phyloP scores from a whole-genome alignment of 495 filamentous ascomycete genomes.

The Talaromyces wortmannii region DNA sequence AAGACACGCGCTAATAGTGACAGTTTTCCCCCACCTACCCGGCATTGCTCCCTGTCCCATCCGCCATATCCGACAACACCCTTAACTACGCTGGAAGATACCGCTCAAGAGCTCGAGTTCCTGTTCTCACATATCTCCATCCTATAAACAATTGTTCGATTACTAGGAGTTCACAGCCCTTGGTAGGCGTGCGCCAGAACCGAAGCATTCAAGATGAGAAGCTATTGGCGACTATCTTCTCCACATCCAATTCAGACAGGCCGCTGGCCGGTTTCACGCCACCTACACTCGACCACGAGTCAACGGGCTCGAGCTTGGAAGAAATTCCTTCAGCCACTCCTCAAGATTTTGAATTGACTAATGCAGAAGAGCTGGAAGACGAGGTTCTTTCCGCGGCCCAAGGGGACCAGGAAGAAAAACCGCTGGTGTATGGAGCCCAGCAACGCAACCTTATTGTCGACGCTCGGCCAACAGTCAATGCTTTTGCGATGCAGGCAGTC shows the following conservation, averaged over 20 bases:
- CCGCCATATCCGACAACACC: conserved; percentile 88
- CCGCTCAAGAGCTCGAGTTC: conserved; percentile 81
- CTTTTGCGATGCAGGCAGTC: conserved; percentile 89
- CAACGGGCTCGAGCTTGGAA: conserved; percentile 50
- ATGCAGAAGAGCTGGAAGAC: conserved; percentile 66
- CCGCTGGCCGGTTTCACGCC: conserved; percentile 37
- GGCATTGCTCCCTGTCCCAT: conserved; percentile 72
- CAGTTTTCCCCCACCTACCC: conserved; percentile 97
- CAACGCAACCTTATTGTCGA: conserved; percentile 95
- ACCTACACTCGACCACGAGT: conserved; percentile 40
- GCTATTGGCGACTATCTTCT: conserved; percentile 87
- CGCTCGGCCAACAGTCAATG: conserved; percentile 92
- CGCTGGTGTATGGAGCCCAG: conserved; percentile 83
- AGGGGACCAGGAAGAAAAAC: conserved; percentile 32
- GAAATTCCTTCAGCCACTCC: conserved; percentile 36
- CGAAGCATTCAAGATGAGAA: conserved; percentile 95
- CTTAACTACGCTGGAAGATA: conserved; percentile 90
- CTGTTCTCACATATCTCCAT: conserved; percentile 85
- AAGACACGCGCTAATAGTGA: conserved; percentile 16
- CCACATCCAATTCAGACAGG: conserved; percentile 52
- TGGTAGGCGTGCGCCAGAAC: conserved; percentile 81
- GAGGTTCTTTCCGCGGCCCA: conserved; percentile 51
- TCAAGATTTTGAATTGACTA: conserved; percentile 36
- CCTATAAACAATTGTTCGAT: conserved; percentile 97
- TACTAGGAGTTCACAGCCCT: conserved; percentile 87